These are phyloP conservation scores for Corylus americana DNA, from an alignment of 306 rosid genomes.

Conservation along the genomic window DNA sequence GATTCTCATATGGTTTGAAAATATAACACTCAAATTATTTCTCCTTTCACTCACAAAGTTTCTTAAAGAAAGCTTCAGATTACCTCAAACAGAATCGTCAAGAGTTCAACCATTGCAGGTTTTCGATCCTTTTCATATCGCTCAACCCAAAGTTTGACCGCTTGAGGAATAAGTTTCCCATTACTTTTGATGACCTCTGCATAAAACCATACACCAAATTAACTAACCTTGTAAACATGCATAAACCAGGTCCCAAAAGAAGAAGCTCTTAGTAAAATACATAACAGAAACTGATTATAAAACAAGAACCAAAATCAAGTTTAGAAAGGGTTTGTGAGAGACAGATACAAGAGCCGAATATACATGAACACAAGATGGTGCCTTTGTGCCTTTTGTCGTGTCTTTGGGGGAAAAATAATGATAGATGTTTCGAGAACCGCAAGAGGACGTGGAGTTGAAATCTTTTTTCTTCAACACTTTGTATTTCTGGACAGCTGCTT, in stretches of 20 bases:
- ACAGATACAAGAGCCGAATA: background rate
- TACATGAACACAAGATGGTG: background rate
- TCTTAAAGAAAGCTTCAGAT: conserved; percentile 11
- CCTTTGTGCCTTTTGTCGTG: no score
- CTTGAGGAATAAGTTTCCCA: conserved; percentile 69
- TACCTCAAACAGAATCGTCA: conserved; percentile 91
- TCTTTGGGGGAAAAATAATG: no score
- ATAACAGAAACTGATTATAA: background rate
- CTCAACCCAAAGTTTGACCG: conserved; percentile 88
- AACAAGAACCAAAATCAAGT: background rate
- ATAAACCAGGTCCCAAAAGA: background rate
- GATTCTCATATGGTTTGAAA: conserved; percentile 19
- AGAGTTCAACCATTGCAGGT: conserved; percentile 77
- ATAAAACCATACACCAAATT: conserved; percentile 32
- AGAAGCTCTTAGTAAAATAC: background rate
- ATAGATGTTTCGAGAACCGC: no score
- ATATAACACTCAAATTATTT: background rate
- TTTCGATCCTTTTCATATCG: conserved; percentile 75
- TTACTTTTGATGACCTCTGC: conserved; percentile 82
- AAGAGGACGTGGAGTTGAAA: no score
- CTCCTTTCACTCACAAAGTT: conserved; percentile 10
- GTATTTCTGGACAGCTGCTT: no score
- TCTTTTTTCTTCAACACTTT: no score
- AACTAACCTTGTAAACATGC: conserved; percentile 5
- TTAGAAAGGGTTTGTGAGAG: background rate